Evolutionary conservation across 2,329 filamentous ascomycete genomes (phyloP), one percentile per base, ranked within the genome.

Genomic region (Trichophyton mentagrophytes): DNA sequence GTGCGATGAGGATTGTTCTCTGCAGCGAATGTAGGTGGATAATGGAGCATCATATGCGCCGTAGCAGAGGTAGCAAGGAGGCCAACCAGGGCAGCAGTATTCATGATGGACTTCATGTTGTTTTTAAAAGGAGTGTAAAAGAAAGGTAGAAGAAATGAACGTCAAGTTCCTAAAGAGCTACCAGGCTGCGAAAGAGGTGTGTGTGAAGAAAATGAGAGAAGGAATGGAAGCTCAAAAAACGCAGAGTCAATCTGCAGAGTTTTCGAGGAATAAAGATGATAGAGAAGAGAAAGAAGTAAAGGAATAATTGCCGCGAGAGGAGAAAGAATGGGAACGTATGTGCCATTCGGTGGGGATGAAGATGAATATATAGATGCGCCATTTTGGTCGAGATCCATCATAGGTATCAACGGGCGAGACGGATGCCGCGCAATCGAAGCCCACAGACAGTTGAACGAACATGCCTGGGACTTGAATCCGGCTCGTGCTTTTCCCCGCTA

Each of bases 11-110:
- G 75, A 61, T 78, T 78, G 65, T 78, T 77, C 46, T 71, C 68
- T 20, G 72, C 74, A 58, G 73, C 76, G 60, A 79, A 73, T 1
- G 76, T 70, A 3, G 74, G 69, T 4, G 77, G 77, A 59, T 71
- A 75, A 66, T 69, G 64, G 36, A 78, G 71, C 62, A 72, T 73
- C 75, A 78, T 76, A 62, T 78, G 76, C 8, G 68, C 71, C 46
- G 65, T 61, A 44, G 61, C 63, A 57, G 42, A 20, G 25, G 25
- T 13, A n/a, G 55, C 27, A 20, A 40, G 13, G 55, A 57, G 38
- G 55, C 55, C 55, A 22, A 40, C 20, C 11, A 38, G 55, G 27
- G 38, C 33, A 30, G 22, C 49, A 7, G 11, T 53, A n/a, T 53
- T 53, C 49, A 53, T 53, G 9, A 53, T 53, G 13, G 49, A 27